Evolutionary conservation across 2,329 filamentous ascomycete genomes (phyloP), one percentile per base, ranked within the genome.

Genomic region (Diaporthe ilicicola): DNA sequence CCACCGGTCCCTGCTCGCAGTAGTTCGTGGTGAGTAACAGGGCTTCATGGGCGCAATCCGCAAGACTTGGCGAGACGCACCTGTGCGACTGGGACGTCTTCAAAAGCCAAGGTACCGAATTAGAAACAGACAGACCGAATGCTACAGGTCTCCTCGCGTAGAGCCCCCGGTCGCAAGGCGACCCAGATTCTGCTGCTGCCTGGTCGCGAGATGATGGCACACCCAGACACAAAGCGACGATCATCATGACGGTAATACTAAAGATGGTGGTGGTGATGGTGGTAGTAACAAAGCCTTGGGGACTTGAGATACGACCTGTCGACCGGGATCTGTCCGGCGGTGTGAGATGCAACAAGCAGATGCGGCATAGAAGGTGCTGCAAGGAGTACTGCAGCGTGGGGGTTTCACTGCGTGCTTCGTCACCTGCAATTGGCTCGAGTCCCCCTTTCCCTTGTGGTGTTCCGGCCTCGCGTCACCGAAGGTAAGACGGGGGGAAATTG

Each of bases 331-430:
- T 48, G 55, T 50, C 70, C 67, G 70, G 70, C 70, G 70, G 70
- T 72, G 70, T 72, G 70, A 72, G 70, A 72, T 66, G 59, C 53
- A 67, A 13, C 53, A 37, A 53, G 22, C 29, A 62, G 32, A 53
- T 66, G 62, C 37, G 48, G 46, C 50, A 56, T 46, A 37, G 42
- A n/a, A 50, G 53, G 24, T 51, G 44, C 66, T 51, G 66, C 53
- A 51, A 56, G 42, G 32, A 39, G 37, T 27, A 27, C 15, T 46
- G 42, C 32, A 29, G 48, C 32, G 66, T 39, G 65, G 51, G 39
- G 65, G 59, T 50, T 44, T 64, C 44, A 27, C 27, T 24, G 37
- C 4, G 27, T 9, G 13, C 29, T 42, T 50, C 44, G 32, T 37
- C 59, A 22, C n/a, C 48, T 10, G 13, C 42, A 50, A 50, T 64